Evolutionary conservation across 192 early-diverging fungal species (phyloP).

Genomic region (Entophlyctis luteolus): DNA sequence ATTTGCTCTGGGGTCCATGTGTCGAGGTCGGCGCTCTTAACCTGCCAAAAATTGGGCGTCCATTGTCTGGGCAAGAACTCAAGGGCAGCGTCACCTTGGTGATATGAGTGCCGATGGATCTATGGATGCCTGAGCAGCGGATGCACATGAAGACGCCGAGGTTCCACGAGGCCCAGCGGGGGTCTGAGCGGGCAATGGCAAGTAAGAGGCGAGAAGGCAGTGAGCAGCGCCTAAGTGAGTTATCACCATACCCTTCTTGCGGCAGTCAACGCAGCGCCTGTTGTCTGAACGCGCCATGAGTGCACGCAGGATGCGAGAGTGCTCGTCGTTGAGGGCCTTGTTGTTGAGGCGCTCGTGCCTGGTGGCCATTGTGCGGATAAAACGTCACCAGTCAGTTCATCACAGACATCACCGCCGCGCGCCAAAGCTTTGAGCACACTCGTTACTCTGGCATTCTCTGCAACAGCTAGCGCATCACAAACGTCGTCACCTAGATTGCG

Average conservation of each 20-base stretch:
- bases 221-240: background rate
- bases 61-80: background rate
- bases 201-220: background rate
- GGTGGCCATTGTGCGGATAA: conserved; percentile 44
- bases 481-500: background rate
- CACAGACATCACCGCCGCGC: background rate
- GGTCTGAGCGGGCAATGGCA: conserved; percentile 40
- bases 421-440: background rate
- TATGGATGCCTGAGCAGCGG: conserved; percentile 79
- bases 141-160: conserved; percentile 93
- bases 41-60: conserved; percentile 26
- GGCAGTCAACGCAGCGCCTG: conserved; percentile 75
- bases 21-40: conserved; percentile 82
- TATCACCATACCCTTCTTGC: conserved; percentile 60
- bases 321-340: conserved; percentile 67
- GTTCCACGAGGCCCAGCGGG: conserved; percentile 82
- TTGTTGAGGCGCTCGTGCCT: conserved; percentile 62
- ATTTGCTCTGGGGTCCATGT: conserved; percentile 77
- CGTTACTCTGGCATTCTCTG: background rate
- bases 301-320: conserved; percentile 66
- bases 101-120: conserved; percentile 81
- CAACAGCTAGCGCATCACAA: background rate
- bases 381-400: background rate
- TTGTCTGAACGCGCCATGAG: conserved; percentile 68
- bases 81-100: conserved; percentile 64